These are phyloP conservation scores for Fonsecaea multimorphosa DNA, from an alignment of 2,329 filamentous ascomycete species.

Conservation along the genomic window DNA sequence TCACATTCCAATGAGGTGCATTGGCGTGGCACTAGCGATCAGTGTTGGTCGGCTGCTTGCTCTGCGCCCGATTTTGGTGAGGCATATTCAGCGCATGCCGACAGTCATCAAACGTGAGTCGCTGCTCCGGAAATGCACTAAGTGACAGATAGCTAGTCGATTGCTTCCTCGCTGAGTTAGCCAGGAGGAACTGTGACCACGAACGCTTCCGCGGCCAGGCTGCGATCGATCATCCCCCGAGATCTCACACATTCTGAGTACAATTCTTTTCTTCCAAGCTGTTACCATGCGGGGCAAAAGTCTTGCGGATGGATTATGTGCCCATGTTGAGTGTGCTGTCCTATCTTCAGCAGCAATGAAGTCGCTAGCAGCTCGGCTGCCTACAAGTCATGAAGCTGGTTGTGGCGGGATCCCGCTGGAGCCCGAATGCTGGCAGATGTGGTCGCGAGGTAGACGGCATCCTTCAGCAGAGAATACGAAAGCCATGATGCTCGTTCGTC, in stretches of 20 bases:
- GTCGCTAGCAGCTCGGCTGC: neutral
- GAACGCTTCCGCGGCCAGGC: neutral
- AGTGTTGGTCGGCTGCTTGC: slow-evolving; percentile 4
- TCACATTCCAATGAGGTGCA: slow-evolving; percentile 14
- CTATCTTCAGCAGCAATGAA: neutral
- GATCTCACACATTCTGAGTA: neutral
- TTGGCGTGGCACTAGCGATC: slow-evolving; percentile 23
- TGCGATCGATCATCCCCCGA: neutral
- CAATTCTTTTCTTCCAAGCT: neutral
- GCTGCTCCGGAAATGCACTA: neutral
- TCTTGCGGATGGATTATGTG: too few relatives aligned
- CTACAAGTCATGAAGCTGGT: neutral
- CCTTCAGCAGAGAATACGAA: neutral
- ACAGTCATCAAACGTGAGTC: neutral
- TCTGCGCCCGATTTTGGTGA: slow-evolving; percentile 11
- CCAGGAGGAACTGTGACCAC: neutral
- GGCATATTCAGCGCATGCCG: neutral
- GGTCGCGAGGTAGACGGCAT: neutral
- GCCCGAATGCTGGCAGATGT: neutral
- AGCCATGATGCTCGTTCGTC: neutral
- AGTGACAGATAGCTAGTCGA: neutral
- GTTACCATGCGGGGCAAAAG: too few relatives aligned
- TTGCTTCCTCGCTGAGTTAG: neutral
- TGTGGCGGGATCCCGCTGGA: neutral
- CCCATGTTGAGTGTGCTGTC: too few relatives aligned